phyloP scores from a whole-genome alignment of 495 filamentous ascomycete species.

The Usnea hakonensis region DNA sequence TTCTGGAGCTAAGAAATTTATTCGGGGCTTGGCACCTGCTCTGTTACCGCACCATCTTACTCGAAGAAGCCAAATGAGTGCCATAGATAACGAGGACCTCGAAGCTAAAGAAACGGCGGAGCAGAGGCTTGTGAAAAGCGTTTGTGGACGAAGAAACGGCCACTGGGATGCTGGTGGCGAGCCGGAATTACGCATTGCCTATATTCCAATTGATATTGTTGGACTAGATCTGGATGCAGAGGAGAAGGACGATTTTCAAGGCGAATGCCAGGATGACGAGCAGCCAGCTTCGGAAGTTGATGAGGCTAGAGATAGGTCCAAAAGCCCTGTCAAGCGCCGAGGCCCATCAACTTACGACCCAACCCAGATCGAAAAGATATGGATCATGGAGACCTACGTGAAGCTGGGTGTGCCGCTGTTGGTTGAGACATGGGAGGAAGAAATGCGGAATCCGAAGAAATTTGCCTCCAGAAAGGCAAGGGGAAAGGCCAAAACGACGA shows the following conservation, averaged over 20 bases:
- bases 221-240: conserved; percentile 65
- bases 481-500: conserved; percentile 18
- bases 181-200: conserved; percentile 70
- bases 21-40: conserved; percentile 71
- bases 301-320: conserved; percentile 24
- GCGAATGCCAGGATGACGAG: conserved; percentile 44
- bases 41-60: conserved; percentile 60
- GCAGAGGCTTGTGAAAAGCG: conserved; percentile 44
- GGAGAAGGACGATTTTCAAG: conserved; percentile 44
- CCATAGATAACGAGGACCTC: conserved; percentile 34
- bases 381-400: conserved; percentile 67
- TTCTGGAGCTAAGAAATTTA: conserved; percentile 75
- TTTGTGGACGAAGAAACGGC: conserved; percentile 57
- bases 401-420: conserved; percentile 62
- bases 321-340: conserved; percentile 40
- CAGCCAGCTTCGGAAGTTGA: conserved; percentile 23
- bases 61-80: conserved; percentile 10
- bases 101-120: conserved; percentile 39
- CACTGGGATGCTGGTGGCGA: conserved; percentile 69
- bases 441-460: conserved; percentile 46
- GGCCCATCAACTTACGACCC: conserved; percentile 62
- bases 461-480: conserved; percentile 25
- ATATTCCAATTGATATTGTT: conserved; percentile 67
- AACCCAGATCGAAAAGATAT: conserved; percentile 56
- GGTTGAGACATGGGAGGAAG: conserved; percentile 71